phyloP scores from a whole-genome alignment of 345 rosid species.

The Ailanthus altissimus region DNA sequence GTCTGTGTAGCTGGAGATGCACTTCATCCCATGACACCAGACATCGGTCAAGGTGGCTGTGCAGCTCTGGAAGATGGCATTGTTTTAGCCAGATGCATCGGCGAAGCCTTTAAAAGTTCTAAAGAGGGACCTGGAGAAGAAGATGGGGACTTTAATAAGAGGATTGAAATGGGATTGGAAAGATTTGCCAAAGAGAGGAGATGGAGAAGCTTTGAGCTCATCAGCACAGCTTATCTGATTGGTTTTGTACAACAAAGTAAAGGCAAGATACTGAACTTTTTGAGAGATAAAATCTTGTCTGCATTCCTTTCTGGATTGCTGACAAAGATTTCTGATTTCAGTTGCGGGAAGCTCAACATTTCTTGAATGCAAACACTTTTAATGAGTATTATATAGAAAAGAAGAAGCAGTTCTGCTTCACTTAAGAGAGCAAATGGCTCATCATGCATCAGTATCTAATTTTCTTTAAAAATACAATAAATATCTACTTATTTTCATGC shows the following conservation, averaged over 20 bases:
- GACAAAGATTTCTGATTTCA: constrained; percentile 27
- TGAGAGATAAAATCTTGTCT: constrained; percentile 24
- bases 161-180: constrained; percentile 31
- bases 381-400: too few relatives aligned
- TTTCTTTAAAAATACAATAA: too few relatives aligned
- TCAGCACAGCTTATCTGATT: constrained; percentile 29
- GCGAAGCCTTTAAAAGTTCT: constrained; percentile 15
- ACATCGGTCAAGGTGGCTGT: constrained; percentile 70
- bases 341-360: constrained; percentile 31
- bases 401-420: too few relatives aligned
- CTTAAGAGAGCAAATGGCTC: too few relatives aligned
- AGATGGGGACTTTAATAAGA: constrained; percentile 14
- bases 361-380: constrained; percentile 1
- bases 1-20: constrained; percentile 77
- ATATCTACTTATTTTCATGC: too few relatives aligned
- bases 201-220: constrained; percentile 42
- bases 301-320: constrained; percentile 2
- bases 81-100: constrained; percentile 35
- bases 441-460: too few relatives aligned
- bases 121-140: constrained; percentile 6
- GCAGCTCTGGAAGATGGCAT: constrained; percentile 38
- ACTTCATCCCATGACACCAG: constrained; percentile 66
- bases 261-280: constrained; percentile 17
- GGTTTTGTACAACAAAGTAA: constrained; percentile 32
- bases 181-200: constrained; percentile 36